Conservation (phyloP, 2,329 filamentous ascomycete genomes). For the Paecilomyces fulvus region DNA sequence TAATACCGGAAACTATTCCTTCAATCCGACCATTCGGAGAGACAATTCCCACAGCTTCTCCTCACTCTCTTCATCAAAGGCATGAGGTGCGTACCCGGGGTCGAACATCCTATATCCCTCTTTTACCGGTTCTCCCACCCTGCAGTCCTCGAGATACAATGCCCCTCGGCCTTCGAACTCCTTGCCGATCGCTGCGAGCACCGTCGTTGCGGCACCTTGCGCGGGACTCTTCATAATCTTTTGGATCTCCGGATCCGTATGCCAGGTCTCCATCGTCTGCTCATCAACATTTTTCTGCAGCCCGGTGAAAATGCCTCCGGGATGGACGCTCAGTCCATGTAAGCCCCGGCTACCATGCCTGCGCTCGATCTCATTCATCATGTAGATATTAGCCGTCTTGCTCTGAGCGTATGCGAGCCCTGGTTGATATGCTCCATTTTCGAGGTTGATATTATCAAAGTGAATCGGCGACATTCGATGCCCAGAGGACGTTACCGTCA, state of each 20-base stretch:
- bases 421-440: constrained; percentile 17
- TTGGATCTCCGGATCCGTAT: constrained; percentile 4
- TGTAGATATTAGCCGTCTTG: constrained; percentile 45
- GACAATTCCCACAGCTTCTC: constrained; percentile 40
- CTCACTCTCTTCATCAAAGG: constrained; percentile 24
- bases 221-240: constrained; percentile 17
- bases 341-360: constrained; percentile 37
- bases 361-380: constrained; percentile 43
- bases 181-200: constrained; percentile 22
- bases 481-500: constrained; percentile 37
- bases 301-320: constrained; percentile 32
- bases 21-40: constrained; percentile 35
- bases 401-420: constrained; percentile 37
- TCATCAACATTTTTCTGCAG: constrained; percentile 23
- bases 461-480: constrained; percentile 26
- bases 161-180: constrained; percentile 23
- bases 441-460: constrained; percentile 14
- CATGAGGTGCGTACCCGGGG: constrained; percentile 14
- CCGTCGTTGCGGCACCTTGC: constrained; percentile 31
- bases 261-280: constrained; percentile 4
- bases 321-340: constrained; percentile 18
- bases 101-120: constrained; percentile 27
- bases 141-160: constrained; percentile 19
- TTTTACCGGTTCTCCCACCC: constrained; percentile 12
- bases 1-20: too few species aligned